Percentiles rank a stretch among this genome's conserved stretches.
These are phyloP conservation scores for Ceratobasidium sp. DNA, from an alignment of 1,284 basidiomycete genomes.

Conservation along the genomic window DNA sequence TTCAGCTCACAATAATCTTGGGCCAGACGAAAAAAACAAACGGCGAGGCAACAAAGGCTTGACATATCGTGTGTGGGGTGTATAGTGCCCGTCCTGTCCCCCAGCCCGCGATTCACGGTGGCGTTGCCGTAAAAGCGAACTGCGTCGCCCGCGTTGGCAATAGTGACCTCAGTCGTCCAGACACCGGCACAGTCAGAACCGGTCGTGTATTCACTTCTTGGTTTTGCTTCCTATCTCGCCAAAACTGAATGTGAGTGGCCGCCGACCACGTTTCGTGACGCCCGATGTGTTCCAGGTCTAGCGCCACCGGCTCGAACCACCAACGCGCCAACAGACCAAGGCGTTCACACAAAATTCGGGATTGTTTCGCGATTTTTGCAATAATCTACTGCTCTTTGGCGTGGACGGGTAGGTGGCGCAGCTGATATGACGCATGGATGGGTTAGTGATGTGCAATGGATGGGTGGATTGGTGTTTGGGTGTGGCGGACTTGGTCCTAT, in stretches of 20 bases:
- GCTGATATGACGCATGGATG: slow-evolving; percentile 4
- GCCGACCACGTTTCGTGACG: background rate
- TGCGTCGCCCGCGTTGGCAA: slow-evolving; percentile 11
- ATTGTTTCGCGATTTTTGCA: background rate
- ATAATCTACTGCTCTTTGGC: background rate
- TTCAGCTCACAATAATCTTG: background rate
- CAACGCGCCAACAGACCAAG: slow-evolving; percentile 7
- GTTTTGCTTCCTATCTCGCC: slow-evolving; percentile 7
- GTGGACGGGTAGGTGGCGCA: background rate
- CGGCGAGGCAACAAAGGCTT: slow-evolving; percentile 37
- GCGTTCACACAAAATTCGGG: background rate
- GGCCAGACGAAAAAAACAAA: background rate
- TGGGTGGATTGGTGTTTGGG: slow-evolving; percentile 13
- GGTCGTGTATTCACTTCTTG: background rate
- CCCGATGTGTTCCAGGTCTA: background rate
- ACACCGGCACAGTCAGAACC: background rate
- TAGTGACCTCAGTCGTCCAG: background rate
- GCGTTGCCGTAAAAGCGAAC: slow-evolving; percentile 6
- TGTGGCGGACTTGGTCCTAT: background rate
- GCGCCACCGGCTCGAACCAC: slow-evolving; percentile 17
- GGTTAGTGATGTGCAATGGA: background rate
- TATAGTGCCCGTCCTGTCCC: background rate
- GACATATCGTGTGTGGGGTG: slow-evolving; percentile 18
- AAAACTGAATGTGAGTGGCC: background rate
- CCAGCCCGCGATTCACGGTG: background rate